These are phyloP conservation scores for Hebeloma cylindrosporum DNA, from an alignment of 768 basidiomycete genomes.

Conservation along the genomic window DNA sequence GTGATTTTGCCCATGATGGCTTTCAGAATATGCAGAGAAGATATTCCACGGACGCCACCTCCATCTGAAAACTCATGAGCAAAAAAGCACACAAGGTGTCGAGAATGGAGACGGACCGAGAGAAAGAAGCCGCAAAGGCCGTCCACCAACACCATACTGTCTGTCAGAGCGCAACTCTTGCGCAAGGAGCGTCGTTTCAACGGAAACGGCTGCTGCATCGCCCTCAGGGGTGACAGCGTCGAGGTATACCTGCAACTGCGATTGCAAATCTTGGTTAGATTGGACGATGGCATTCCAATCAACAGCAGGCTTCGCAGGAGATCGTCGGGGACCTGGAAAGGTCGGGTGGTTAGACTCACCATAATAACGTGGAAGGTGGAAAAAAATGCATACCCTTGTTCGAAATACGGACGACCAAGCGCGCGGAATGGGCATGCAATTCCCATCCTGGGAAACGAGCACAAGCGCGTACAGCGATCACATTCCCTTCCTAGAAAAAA, in stretches of 20 bases:
- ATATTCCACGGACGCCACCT: constrained; percentile 37
- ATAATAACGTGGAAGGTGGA: background rate
- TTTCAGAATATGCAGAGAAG: constrained; percentile 30
- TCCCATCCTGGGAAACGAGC: constrained; percentile 32
- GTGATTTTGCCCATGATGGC: constrained; percentile 30
- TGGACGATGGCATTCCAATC: constrained; percentile 16
- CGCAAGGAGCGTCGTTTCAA: constrained; percentile 25
- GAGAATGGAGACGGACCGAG: constrained; percentile 21
- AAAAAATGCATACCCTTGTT: constrained; percentile 19
- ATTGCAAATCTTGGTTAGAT: constrained; percentile 18
- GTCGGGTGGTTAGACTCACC: background rate
- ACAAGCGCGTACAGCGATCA: constrained; percentile 31
- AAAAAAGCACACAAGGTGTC: background rate
- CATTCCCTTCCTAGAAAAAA: constrained; percentile 27
- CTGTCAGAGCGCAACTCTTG: constrained; percentile 28
- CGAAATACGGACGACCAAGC: constrained; percentile 28
- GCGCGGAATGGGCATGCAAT: constrained; percentile 26
- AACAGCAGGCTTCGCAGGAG: constrained; percentile 8
- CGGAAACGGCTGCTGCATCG: constrained; percentile 22
- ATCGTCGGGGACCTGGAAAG: constrained; percentile 5
- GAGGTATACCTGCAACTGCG: constrained; percentile 21
- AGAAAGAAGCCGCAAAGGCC: constrained; percentile 29
- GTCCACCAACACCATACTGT: constrained; percentile 16
- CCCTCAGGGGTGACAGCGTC: constrained; percentile 19
- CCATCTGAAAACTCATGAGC: constrained; percentile 23